phyloP scores from a whole-genome alignment of 805 yeast species.

The Ascoidea rubescens region DNA sequence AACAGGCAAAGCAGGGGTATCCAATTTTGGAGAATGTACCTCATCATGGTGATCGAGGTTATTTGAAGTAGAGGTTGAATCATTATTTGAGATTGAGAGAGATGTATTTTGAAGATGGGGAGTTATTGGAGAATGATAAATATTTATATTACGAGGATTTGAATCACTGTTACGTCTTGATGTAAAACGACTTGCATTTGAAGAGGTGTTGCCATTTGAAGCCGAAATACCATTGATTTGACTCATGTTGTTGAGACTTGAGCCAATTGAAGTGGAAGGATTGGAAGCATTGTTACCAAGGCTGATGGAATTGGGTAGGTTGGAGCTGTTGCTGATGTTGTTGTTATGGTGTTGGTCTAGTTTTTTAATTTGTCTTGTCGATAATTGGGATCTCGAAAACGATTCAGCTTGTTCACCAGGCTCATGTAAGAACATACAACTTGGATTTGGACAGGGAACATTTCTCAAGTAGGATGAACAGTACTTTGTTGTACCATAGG shows the following conservation, averaged over 20 bases:
- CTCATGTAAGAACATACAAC: slow-evolving; percentile 97
- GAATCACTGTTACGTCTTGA: neutral
- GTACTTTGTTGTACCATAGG: slow-evolving; percentile 97
- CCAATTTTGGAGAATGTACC: slow-evolving; percentile 12
- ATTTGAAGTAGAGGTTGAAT: slow-evolving; percentile 1
- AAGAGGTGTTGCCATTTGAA: neutral
- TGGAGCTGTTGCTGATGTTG: slow-evolving; percentile 21
- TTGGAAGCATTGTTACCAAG: neutral
- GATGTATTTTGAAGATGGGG: neutral
- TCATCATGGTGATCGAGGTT: slow-evolving; percentile 7
- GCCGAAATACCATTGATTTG: neutral
- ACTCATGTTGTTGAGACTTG: neutral
- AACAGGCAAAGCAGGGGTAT: slow-evolving; percentile 45
- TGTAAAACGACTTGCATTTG: neutral
- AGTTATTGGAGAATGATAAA: neutral
- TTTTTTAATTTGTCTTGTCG: slow-evolving; percentile 58
- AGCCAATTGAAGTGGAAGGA: too few relatives aligned
- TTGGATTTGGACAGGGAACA: slow-evolving; percentile 94
- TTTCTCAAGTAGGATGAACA: slow-evolving; percentile 94
- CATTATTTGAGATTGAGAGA: neutral
- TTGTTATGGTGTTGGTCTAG: slow-evolving; percentile 22
- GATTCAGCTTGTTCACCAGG: slow-evolving; percentile 99
- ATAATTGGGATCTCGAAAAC: slow-evolving; percentile 71
- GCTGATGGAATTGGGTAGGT: slow-evolving; percentile 12
- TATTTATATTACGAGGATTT: neutral